Percentiles rank a stretch among this genome's conserved stretches.
These are phyloP conservation scores for Polytrichum commune DNA, from an alignment of 225 moss, liverwort and hornwort genomes.

Conservation along the genomic window DNA sequence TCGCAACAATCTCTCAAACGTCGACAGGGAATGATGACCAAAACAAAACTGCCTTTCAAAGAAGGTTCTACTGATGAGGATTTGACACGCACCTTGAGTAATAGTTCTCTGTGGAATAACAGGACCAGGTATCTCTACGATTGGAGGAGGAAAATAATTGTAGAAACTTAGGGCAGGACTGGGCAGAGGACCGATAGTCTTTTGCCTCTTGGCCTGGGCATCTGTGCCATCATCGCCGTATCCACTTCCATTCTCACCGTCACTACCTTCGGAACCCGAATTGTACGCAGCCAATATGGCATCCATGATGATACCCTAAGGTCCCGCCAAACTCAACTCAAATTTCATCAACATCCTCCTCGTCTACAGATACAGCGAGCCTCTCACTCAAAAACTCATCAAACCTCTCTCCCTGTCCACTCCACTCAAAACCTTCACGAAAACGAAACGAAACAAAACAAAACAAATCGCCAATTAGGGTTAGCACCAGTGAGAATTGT, in stretches of 20 bases:
- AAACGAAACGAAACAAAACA: no score
- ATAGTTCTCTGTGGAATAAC: not conserved
- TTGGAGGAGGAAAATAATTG: not conserved
- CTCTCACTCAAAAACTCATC: no score
- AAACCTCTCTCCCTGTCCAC: no score
- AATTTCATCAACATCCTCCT: no score
- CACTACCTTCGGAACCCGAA: slow-evolving; percentile 15
- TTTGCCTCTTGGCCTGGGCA: slow-evolving; percentile 15
- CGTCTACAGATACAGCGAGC: no score
- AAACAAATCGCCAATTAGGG: no score
- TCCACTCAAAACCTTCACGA: no score
- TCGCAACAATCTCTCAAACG: not conserved
- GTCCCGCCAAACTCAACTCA: not conserved
- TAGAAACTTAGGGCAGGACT: not conserved
- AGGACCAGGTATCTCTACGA: not conserved
- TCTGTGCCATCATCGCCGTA: not conserved
- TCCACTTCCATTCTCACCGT: not conserved
- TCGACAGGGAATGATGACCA: not conserved
- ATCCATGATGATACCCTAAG: slow-evolving; percentile 18
- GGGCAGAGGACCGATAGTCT: slow-evolving; percentile 2
- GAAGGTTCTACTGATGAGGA: not conserved
- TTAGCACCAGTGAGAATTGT: no score
- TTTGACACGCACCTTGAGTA: slow-evolving; percentile 2
- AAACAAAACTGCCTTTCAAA: no score
- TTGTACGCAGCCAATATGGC: slow-evolving; percentile 29